Percentiles rank a stretch among this genome's conserved stretches.
Evolutionary conservation across 2,329 filamentous ascomycete species (phyloP).

Genomic region (Lachnellula suecica): DNA sequence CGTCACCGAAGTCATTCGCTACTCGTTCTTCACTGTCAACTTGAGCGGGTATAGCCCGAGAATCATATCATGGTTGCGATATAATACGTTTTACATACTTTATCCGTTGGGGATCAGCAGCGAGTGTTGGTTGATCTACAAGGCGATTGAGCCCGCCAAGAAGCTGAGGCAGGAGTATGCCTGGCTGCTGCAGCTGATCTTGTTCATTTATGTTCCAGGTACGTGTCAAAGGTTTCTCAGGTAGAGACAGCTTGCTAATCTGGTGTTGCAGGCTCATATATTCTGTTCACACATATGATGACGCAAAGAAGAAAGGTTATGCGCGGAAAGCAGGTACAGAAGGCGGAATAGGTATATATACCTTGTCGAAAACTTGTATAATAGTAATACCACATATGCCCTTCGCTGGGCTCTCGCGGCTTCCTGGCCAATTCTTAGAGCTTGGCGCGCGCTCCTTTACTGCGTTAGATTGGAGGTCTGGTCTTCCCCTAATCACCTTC

Average conservation of each 20-base stretch:
- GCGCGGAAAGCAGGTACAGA: constrained; percentile 54
- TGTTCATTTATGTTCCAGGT: constrained; percentile 81
- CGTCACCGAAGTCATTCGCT: constrained; percentile 88
- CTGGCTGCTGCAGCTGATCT: constrained; percentile 60
- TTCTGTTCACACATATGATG: constrained; percentile 95
- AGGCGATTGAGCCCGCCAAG: constrained; percentile 61
- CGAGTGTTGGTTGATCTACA: constrained; percentile 80
- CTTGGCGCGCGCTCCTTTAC: no score
- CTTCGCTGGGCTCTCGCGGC: background rate
- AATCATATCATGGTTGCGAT: constrained; percentile 76
- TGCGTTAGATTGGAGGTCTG: no score
- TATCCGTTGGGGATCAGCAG: constrained; percentile 90
- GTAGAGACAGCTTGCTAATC: constrained; percentile 14
- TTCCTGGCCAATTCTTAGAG: background rate
- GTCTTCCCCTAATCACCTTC: no score
- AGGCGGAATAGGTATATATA: constrained; percentile 17
- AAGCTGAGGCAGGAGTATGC: constrained; percentile 50
- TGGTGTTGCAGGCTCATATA: constrained; percentile 56
- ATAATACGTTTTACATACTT: constrained; percentile 90
- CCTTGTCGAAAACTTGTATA: background rate
- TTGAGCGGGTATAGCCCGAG: constrained; percentile 62
- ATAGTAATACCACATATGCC: background rate
- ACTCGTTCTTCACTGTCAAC: constrained; percentile 83
- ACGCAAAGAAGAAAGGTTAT: constrained; percentile 79
- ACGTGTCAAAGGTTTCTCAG: constrained; percentile 36